Base-by-base conservation (phyloP, 108 stramenopile genomes). In the Skeletonema potamos region DNA sequence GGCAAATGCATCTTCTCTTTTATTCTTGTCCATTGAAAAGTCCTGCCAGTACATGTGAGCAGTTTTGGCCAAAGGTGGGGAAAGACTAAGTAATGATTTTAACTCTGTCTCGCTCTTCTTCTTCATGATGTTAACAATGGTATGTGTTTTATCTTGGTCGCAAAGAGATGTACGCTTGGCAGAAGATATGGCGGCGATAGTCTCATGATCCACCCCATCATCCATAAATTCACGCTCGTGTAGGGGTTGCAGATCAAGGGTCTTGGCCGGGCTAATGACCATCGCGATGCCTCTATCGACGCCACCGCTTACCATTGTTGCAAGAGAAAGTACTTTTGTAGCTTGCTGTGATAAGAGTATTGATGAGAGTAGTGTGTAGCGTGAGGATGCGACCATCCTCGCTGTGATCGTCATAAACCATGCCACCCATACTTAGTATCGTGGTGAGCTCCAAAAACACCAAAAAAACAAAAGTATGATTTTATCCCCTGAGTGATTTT, bases 261-360 rank as follows among this genome's bases (percentile, higher is more conserved):
- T 89, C 60, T 89, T 89, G 68, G 88, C 84, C 6, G 88, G 88
- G 43, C 78, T 76, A 6, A 89, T 66, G 36, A 89, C 86, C 85
- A 85, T 79, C 32, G 79, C 29, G 43, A 76, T 43, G 20, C 73
- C 66, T 55, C 44, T 41, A 4, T 41, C 39, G 39, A 41, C 39
- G 39, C n/a, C n/a, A n/a, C n/a, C n/a, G n/a, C 15, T 41, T 41
- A 15, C 4, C 39, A 41, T 41, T 10, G 39, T 41, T 41, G 15
- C 39, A n/a, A 15, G 0, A n/a, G 39, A 41, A 15, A 41, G 10
- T 41, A 15, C 39, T 10, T 41, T 41, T n/a, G 39, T n/a, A 41
- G 39, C 39, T 15, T 15, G 10, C 39, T 11, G 39, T 41, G 39
- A 41, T 15, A 37, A 15, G 39, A 41, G 39, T 41, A 41, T 4